Evolutionary conservation across 2,329 filamentous ascomycete genomes (phyloP).

Genomic region (Trichoderma harzianum): DNA sequence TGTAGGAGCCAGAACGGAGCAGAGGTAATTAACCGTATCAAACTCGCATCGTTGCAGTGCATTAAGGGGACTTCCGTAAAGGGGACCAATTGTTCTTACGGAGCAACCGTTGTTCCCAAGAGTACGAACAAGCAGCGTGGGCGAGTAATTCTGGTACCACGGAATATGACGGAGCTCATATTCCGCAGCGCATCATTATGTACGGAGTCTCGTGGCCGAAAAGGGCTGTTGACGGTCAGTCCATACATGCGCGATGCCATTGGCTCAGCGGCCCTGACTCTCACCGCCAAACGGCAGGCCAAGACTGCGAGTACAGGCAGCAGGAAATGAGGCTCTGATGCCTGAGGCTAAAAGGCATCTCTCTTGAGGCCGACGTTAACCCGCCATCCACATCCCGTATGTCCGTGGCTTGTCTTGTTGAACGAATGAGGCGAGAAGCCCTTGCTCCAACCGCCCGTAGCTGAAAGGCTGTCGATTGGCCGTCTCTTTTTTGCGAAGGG

Average conservation of each 20-base stretch:
- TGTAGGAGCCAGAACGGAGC: slow-evolving; percentile 3
- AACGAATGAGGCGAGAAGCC: neutral
- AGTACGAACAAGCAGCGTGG: neutral
- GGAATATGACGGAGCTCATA: neutral
- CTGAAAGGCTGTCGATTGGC: neutral
- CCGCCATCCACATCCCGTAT: neutral
- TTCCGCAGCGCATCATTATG: neutral
- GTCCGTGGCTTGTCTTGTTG: neutral
- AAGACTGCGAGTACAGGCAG: neutral
- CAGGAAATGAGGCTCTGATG: neutral
- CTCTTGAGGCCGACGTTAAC: neutral
- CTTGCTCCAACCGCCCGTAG: neutral
- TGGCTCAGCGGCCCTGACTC: slow-evolving; percentile 2
- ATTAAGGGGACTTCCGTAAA: neutral
- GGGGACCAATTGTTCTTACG: neutral
- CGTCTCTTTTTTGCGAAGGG: neutral
- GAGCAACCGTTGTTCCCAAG: neutral
- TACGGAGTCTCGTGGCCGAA: neutral
- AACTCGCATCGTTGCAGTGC: neutral
- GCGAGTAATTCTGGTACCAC: neutral
- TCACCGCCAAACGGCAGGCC: slow-evolving; percentile 3
- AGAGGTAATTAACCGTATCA: neutral
- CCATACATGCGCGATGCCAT: neutral
- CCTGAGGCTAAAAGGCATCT: slow-evolving; percentile 1
- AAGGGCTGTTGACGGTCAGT: neutral